Percentiles rank a stretch among this genome's conserved stretches.
Evolutionary conservation across 73 alveolate genomes (phyloP).

Genomic region (Tetrahymena borealis): DNA sequence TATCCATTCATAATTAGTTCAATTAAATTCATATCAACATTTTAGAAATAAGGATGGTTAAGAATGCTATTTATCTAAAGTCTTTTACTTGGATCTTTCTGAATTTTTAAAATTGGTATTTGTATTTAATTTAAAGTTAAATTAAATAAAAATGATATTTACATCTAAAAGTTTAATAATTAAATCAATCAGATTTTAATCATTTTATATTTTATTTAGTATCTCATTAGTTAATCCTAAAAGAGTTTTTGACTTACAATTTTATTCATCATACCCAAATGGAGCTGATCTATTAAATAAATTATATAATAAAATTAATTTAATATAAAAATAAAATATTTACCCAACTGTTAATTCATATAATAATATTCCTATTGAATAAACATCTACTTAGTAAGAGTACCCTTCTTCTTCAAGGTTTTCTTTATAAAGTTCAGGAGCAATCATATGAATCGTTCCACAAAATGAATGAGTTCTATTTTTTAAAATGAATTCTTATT

Average conservation of each 20-base stretch:
- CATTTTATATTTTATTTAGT: neutral
- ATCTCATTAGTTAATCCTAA: neutral
- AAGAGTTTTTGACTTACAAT: neutral
- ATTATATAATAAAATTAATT: neutral
- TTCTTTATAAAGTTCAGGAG: slow-evolving; percentile 10
- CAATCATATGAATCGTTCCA: slow-evolving; percentile 36
- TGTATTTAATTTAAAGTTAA: neutral
- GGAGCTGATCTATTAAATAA: neutral
- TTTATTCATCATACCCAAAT: neutral
- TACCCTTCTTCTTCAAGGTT: neutral
- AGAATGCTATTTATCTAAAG: neutral
- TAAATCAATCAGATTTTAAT: neutral
- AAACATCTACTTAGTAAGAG: neutral
- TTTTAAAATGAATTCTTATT: neutral
- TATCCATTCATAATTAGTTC: neutral
- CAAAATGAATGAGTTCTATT: slow-evolving; percentile 8
- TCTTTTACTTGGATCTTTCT: neutral
- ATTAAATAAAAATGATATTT: neutral
- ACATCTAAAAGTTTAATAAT: neutral
- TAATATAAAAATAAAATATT: neutral
- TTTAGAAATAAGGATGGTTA: neutral
- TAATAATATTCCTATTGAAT: neutral
- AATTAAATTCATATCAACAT: neutral
- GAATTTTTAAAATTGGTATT: neutral
- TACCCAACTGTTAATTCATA: neutral